Conservation (phyloP, 805 yeast species). For the Ogataea siamensis region DNA sequence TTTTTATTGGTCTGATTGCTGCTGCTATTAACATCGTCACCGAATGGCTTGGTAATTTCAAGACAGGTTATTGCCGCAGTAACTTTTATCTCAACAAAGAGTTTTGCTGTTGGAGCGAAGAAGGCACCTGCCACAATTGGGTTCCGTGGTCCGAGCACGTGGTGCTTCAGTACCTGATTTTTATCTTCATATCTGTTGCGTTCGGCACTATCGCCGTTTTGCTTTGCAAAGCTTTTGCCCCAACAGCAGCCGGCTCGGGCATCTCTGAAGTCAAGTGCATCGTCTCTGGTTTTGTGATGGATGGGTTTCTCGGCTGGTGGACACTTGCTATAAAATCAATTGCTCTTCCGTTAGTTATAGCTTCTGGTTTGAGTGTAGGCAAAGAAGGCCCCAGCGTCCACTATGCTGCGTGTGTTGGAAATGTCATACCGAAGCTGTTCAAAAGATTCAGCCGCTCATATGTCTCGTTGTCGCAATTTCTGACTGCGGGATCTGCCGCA, state of each 20-base stretch:
- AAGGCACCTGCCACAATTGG: slow-evolving; percentile 64
- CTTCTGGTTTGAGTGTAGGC: slow-evolving; percentile 91
- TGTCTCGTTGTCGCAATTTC: slow-evolving; percentile 49
- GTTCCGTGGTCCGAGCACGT: slow-evolving; percentile 52
- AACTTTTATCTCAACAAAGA: slow-evolving; percentile 67
- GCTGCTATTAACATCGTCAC: slow-evolving; percentile 79
- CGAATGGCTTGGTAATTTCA: slow-evolving; percentile 77
- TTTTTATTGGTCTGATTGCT: slow-evolving; percentile 77
- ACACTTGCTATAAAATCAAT: slow-evolving; percentile 75
- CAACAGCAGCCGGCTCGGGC: slow-evolving; percentile 95
- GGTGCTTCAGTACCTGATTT: slow-evolving; percentile 52
- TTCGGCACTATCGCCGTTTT: slow-evolving; percentile 67
- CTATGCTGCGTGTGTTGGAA: slow-evolving; percentile 96
- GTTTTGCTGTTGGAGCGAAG: slow-evolving; percentile 80
- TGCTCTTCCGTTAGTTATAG: slow-evolving; percentile 86
- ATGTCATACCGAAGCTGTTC: slow-evolving; percentile 61
- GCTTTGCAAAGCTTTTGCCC: slow-evolving; percentile 70
- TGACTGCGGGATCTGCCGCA: slow-evolving; percentile 92
- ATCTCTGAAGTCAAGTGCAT: slow-evolving; percentile 95
- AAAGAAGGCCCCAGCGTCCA: slow-evolving; percentile 99
- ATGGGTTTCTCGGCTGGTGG: slow-evolving; percentile 70
- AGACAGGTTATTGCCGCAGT: slow-evolving; percentile 72
- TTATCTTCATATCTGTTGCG: slow-evolving; percentile 53
- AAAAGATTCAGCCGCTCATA: slow-evolving; percentile 44
- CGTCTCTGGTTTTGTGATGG: slow-evolving; percentile 81